Percentiles rank a stretch among this genome's conserved stretches.
These are phyloP conservation scores for Clarireedia homoeocarpa DNA, from an alignment of 2,329 filamentous ascomycete genomes.

Conservation along the genomic window DNA sequence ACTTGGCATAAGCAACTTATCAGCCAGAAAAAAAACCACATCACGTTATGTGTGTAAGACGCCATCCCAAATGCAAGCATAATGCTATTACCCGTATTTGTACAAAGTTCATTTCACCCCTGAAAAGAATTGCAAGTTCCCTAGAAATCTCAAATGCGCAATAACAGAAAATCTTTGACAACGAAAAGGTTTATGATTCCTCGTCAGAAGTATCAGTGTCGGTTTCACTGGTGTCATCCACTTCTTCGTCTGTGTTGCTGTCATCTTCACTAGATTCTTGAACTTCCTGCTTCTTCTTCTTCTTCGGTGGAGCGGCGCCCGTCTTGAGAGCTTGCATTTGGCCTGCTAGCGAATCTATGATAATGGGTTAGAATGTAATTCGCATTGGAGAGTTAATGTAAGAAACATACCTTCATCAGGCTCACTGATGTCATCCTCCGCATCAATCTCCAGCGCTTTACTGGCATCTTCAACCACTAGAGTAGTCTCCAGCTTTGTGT, in stretches of 20 bases:
- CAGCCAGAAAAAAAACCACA: conserved; percentile 5
- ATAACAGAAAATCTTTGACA: not conserved
- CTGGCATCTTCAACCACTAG: conserved; percentile 82
- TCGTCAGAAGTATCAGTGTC: conserved; percentile 46
- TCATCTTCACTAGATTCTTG: conserved; percentile 66
- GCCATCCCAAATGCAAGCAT: conserved; percentile 7
- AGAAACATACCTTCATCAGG: conserved; percentile 81
- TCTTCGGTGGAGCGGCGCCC: conserved; percentile 48
- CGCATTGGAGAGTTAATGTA: not conserved
- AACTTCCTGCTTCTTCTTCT: conserved; percentile 48
- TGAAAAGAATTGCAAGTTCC: conserved; percentile 5
- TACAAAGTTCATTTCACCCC: conserved; percentile 2
- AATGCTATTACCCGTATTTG: conserved; percentile 1
- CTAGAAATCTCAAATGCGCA: not conserved
- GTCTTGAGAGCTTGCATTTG: conserved; percentile 86
- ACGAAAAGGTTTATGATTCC: conserved; percentile 13
- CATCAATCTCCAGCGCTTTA: conserved; percentile 72
- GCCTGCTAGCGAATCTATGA: conserved; percentile 73
- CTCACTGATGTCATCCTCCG: conserved; percentile 93
- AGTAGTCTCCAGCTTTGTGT: conserved; percentile 84
- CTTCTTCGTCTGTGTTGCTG: conserved; percentile 68
- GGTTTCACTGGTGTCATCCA: conserved; percentile 56
- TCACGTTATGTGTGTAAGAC: conserved; percentile 5
- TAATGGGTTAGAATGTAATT: not conserved
- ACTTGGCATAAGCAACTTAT: too few relatives aligned